These are phyloP conservation scores for Coix lacrymajobi DNA, from an alignment of 176 grass and related monocot genomes.

Conservation along the genomic window DNA sequence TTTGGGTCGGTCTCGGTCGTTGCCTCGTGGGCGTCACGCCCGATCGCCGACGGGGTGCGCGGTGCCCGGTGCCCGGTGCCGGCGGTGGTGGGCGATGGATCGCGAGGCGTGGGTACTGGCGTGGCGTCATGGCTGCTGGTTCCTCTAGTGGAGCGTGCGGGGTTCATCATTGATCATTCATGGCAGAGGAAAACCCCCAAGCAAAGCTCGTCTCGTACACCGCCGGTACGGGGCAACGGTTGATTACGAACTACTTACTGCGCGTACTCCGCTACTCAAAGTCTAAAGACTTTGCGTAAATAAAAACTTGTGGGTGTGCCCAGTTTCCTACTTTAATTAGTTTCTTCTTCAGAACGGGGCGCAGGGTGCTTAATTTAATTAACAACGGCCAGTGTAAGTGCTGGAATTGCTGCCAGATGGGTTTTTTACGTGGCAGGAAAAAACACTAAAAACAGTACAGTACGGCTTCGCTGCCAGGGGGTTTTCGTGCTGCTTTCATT, in stretches of 20 bases:
- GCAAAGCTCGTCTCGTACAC: constrained; percentile 17
- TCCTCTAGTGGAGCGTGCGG: background rate
- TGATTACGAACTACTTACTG: background rate
- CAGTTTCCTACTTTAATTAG: too few species aligned
- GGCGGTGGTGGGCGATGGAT: background rate
- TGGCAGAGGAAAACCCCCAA: background rate
- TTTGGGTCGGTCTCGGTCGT: background rate
- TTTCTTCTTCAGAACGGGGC: background rate
- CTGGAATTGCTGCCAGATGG: too few species aligned
- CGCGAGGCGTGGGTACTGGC: background rate
- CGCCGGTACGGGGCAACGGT: background rate
- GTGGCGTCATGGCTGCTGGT: background rate
- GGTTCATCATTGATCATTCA: background rate
- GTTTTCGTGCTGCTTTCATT: background rate
- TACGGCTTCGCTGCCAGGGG: background rate
- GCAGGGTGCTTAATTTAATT: too few species aligned
- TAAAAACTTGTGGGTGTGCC: background rate
- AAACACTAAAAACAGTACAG: too few species aligned
- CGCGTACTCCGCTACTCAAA: background rate
- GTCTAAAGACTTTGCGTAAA: background rate
- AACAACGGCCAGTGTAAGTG: too few species aligned
- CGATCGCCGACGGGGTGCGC: background rate
- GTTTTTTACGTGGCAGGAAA: background rate
- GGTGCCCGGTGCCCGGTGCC: background rate
- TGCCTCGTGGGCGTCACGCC: background rate